Evolutionary conservation across 2,329 filamentous ascomycete species (phyloP), one percentile per base, ranked within the genome.

Genomic region (Chaetothyriales sp.): DNA sequence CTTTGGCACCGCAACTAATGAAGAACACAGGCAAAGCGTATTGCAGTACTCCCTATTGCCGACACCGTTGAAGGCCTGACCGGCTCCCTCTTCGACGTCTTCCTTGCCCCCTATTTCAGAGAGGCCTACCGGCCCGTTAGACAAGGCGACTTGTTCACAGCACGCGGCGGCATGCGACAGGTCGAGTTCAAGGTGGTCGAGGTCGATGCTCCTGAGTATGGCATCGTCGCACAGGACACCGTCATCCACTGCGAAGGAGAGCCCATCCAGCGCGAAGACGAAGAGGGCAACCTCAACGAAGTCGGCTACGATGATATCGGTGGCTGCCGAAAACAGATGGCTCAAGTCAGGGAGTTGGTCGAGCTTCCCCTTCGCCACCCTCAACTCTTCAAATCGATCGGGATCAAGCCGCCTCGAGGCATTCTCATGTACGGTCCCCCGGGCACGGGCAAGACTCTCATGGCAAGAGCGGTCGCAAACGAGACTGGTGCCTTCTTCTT

Each of bases 121-220:
- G 92, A 98, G 78, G 90, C 92, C 58, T 98, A 98, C 77, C 81
- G 92, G 68, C 92, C 92, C 51, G 89, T 98, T 56, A 85, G 89
- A 68, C 92, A 97, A 77, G 92, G 92, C 64, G 92, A 98, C 67
- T 81, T 95, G 53, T 98, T 98, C 78, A 95, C 89, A 69, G 88
- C 92, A 56, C 85, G 92, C 65, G 92, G 90, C 73, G 90, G 89
- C 67, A 98, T 98, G 92, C 83, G 92, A 70, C 90, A 95, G 72
- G 92, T 98, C 37, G 92, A 98, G 68, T 98, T 98, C 77, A 98
- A 98, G 78, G 90, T 98, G 44, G 90, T 98, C 47, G 92, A 98
- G 74, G 89, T 98, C 47, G 92, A 98, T 64, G 89, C 92, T 46
- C 92, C 92, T 61, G 92, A 98, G 77, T 97, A 94, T 66, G 94